Evolutionary conservation across 148 eudicot species (phyloP), one percentile per base, ranked within the genome.

Genomic region (Rhododendron ferrugineum): DNA sequence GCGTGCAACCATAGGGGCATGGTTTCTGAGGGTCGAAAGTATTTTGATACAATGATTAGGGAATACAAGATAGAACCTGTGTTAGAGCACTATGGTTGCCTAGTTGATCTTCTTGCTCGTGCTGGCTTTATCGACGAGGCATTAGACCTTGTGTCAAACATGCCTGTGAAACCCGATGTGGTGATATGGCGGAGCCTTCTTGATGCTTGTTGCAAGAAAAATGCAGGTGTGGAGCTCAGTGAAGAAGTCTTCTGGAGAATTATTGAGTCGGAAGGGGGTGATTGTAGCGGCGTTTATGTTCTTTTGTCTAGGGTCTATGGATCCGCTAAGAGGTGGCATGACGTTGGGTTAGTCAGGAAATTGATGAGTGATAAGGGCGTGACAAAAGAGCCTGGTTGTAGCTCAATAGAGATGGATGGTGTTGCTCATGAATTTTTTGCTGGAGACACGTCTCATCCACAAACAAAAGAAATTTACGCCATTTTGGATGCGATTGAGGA

Each of bases 181-280:
- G 96, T 94, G 4, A 93, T 94, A 82, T 95, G 96, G 94, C 91
- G 98, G 87, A 92, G 94, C 82, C 91, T 95, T 58, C 94, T 95
- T 64, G 95, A 95, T 88, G 93, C 93, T 87, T 91, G 93, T 82
- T 91, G 89, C 88, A 95, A 92, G 90, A 89, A 89, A 74, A 89
- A 88, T 28, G 88, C 83, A 50, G 90, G 90, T n/a, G 46, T 92
- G 54, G 89, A 93, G 83, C 80, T 93, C 9, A 91, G 93, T 40
- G 92, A 95, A 87, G 91, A 90, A 89, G 90, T 93, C n/a, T 94
- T 93, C 9, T 89, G 75, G 78, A 87, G 91, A 79, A 86, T 91
- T 54, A 89, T 93, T 30, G 94, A 92, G 79, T 90, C 90, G 2
- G 90, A 91, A 60, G 93, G 87, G 20, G 87, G 54, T 42, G 42